phyloP scores from a whole-genome alignment of 768 basidiomycete genomes.

The Harrya chromipes region DNA sequence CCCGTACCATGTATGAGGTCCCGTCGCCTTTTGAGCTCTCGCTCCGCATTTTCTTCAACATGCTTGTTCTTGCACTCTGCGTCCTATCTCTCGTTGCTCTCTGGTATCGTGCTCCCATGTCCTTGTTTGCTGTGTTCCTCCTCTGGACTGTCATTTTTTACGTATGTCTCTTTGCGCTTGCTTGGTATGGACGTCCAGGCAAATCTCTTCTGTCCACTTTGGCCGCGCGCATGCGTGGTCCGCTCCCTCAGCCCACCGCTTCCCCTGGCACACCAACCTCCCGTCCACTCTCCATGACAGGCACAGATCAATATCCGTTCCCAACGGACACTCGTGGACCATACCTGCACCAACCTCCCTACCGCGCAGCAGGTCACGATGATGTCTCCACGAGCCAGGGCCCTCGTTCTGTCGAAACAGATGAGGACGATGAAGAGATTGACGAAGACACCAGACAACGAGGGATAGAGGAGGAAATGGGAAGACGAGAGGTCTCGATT shows the following conservation, averaged over 20 bases:
- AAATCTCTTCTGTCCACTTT: conserved; percentile 55
- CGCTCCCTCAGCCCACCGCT: conserved; percentile 27
- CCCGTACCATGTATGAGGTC: conserved; percentile 27
- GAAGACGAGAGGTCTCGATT: conserved; percentile 78
- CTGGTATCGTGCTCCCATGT: conserved; percentile 52
- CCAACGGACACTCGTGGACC: conserved; percentile 50
- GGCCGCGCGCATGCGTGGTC: conserved; percentile 41
- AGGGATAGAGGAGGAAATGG: conserved; percentile 80
- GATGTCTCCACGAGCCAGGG: conserved; percentile 37
- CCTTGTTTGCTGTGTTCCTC: conserved; percentile 63
- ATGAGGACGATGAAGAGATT: conserved; percentile 64
- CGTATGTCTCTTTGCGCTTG: conserved; percentile 44
- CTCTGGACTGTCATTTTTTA: conserved; percentile 62
- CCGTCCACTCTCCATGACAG: conserved; percentile 39
- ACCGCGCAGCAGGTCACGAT: conserved; percentile 47
- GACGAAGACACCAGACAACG: conserved; percentile 74
- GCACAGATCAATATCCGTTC: conserved; percentile 43
- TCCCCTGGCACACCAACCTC: conserved; percentile 37
- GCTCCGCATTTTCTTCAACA: conserved; percentile 54
- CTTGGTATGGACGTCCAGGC: conserved; percentile 58
- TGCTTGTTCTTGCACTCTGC: conserved; percentile 55
- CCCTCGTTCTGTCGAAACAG: conserved; percentile 51
- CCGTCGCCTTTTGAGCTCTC: conserved; percentile 38
- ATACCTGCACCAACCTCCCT: conserved; percentile 66
- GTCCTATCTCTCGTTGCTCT: conserved; percentile 56